These are phyloP conservation scores for Colletotrichum graminicola DNA, from an alignment of 2,329 filamentous ascomycete species.

Conservation along the genomic window DNA sequence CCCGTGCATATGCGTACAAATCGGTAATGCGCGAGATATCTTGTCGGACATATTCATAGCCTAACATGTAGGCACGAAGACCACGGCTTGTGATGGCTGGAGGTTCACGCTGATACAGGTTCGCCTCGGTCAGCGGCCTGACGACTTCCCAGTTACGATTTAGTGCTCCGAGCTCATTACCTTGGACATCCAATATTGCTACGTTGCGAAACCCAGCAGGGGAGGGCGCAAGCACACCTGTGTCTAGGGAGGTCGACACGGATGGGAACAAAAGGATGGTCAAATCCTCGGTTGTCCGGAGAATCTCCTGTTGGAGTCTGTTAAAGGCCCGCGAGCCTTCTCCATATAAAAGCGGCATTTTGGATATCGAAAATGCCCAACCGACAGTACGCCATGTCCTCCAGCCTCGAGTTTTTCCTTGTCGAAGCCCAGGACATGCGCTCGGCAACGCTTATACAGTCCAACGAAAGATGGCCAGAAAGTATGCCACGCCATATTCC, in stretches of 20 bases:
- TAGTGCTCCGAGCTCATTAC: neutral
- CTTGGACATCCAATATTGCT: neutral
- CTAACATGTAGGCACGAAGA: neutral
- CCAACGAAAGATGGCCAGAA: neutral
- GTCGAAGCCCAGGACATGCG: constrained; percentile 47
- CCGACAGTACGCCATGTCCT: constrained; percentile 51
- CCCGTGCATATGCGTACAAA: neutral
- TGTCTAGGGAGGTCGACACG: neutral
- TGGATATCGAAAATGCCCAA: constrained; percentile 51
- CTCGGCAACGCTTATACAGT: constrained; percentile 32
- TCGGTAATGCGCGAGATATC: neutral
- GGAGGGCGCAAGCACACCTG: neutral
- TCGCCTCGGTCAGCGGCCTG: neutral
- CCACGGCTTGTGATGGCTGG: constrained; percentile 14
- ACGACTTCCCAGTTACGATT: neutral
- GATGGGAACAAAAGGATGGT: constrained; percentile 25
- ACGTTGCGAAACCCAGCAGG: neutral
- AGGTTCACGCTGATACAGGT: neutral
- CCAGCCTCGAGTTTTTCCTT: constrained; percentile 47
- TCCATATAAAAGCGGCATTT: constrained; percentile 51
- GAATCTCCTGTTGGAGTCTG: constrained; percentile 38
- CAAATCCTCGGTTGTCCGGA: constrained; percentile 27
- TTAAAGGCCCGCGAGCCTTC: constrained; percentile 45
- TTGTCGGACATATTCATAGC: neutral
- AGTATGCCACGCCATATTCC: neutral